A percentile compares a stretch with the other conserved stretches of the same genome.
Evolutionary conservation across 2,329 filamentous ascomycete species (phyloP).

Genomic region (Diatrype stigma): DNA sequence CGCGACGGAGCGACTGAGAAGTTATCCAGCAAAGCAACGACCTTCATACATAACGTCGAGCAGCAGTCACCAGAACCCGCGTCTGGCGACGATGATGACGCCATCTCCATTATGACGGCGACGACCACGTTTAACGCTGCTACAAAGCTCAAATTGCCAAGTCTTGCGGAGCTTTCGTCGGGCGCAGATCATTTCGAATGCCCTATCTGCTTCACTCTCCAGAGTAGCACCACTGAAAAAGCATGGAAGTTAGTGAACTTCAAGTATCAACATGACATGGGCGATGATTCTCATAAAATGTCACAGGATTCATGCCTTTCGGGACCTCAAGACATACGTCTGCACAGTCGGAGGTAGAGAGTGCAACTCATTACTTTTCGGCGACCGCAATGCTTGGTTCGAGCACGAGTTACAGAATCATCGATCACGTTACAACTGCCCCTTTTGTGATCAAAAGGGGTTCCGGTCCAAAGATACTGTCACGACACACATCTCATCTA

Average conservation of each 20-base stretch:
- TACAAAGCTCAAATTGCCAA: constrained; percentile 3
- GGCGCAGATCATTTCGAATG: constrained; percentile 13
- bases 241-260: constrained; percentile 13
- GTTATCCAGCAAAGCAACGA: constrained; percentile 10
- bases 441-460: constrained; percentile 11
- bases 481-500: background rate
- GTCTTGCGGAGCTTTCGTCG: constrained; percentile 4
- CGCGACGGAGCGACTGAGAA: background rate
- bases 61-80: constrained; percentile 8
- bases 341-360: constrained; percentile 26
- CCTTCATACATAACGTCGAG: background rate
- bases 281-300: too few species aligned
- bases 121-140: constrained; percentile 6
- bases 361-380: constrained; percentile 25
- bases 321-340: constrained; percentile 30
- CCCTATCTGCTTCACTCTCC: constrained; percentile 14
- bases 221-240: constrained; percentile 11
- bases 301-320: constrained; percentile 24
- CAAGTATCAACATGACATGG: too few species aligned
- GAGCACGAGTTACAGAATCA: constrained; percentile 28
- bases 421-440: constrained; percentile 22
- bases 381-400: constrained; percentile 26
- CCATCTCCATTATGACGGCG: constrained; percentile 3
- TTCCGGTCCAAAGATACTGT: constrained; percentile 4
- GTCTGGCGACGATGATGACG: constrained; percentile 2